Evolutionary conservation across 371 early-diverging fungal genomes (phyloP).

Genomic region (Neoconidiobolus thromboides): DNA sequence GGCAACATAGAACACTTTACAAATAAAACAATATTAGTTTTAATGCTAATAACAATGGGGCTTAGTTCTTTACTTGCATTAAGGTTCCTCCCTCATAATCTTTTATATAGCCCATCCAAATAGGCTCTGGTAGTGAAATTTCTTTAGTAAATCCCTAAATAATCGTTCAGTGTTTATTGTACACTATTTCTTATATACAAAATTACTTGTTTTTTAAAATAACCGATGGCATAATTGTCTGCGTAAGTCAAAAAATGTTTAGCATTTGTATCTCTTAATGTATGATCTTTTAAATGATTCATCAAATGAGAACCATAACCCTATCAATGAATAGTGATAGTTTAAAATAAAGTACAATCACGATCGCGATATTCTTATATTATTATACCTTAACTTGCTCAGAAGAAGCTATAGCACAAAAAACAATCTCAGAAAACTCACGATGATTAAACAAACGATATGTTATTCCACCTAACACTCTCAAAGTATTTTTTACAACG

Average conservation of each 20-base stretch:
- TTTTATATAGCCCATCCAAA: constrained; percentile 98
- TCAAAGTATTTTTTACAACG: constrained; percentile 33
- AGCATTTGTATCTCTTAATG: constrained; percentile 40
- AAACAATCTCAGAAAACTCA: constrained; percentile 97
- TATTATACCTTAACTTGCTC: constrained; percentile 82
- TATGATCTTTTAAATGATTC: constrained; percentile 85
- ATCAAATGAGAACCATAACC: constrained; percentile 89
- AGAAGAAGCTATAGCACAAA: constrained; percentile 86
- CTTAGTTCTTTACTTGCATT: constrained; percentile 57
- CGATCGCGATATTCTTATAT: neutral
- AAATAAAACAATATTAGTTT: no score
- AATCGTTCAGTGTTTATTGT: neutral
- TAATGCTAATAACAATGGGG: neutral
- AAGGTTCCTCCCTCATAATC: constrained; percentile 99
- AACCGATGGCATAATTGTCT: constrained; percentile 98
- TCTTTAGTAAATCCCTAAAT: constrained; percentile 89
- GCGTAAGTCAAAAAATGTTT: constrained; percentile 96
- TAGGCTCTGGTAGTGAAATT: constrained; percentile 70
- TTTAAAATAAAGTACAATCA: neutral
- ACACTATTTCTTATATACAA: neutral
- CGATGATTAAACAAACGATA: constrained; percentile 81
- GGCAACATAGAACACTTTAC: constrained; percentile 32
- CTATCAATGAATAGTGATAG: constrained; percentile 15
- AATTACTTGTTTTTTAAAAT: constrained; percentile 93
- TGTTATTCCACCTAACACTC: constrained; percentile 92